Conservation (phyloP, 2,329 filamentous ascomycete species). For the Fusarium brachygibbosum region DNA sequence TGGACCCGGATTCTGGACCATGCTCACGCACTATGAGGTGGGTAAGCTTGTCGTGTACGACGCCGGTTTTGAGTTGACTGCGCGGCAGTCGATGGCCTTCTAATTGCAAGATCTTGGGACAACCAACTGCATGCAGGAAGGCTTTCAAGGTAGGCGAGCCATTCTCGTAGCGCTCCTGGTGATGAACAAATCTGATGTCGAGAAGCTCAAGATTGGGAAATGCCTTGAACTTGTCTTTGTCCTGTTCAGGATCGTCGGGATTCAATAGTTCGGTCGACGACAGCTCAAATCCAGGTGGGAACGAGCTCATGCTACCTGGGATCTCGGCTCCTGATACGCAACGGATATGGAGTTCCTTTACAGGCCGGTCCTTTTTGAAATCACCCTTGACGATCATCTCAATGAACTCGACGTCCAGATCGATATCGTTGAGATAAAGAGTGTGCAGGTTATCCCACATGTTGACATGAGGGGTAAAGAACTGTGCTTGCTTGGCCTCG, state of each 20-base stretch:
- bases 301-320: not conserved
- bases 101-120: slow-evolving; percentile 19
- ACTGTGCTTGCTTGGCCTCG: slow-evolving; percentile 20
- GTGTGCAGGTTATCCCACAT: slow-evolving; percentile 29
- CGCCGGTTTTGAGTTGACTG: not conserved
- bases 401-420: slow-evolving; percentile 29
- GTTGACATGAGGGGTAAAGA: slow-evolving; percentile 26
- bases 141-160: slow-evolving; percentile 26
- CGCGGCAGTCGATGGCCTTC: slow-evolving; percentile 18
- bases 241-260: slow-evolving; percentile 1
- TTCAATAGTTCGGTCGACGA: slow-evolving; percentile 8
- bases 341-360: slow-evolving; percentile 19
- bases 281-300: not conserved
- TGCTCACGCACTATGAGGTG: slow-evolving; percentile 22
- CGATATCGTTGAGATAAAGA: slow-evolving; percentile 23
- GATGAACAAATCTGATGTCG: slow-evolving; percentile 13
- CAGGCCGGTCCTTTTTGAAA: slow-evolving; percentile 22
- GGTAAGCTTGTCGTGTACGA: slow-evolving; percentile 18
- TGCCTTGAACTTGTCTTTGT: slow-evolving; percentile 29
- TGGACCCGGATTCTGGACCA: not conserved
- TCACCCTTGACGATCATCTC: slow-evolving; percentile 15
- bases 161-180: not conserved
- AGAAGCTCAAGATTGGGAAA: slow-evolving; percentile 26
- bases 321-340: slow-evolving; percentile 21
- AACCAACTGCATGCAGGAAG: slow-evolving; percentile 28